Evolutionary conservation across 495 filamentous ascomycete genomes (phyloP), one percentile per base, ranked within the genome.

Genomic region (Neurospora sp.): DNA sequence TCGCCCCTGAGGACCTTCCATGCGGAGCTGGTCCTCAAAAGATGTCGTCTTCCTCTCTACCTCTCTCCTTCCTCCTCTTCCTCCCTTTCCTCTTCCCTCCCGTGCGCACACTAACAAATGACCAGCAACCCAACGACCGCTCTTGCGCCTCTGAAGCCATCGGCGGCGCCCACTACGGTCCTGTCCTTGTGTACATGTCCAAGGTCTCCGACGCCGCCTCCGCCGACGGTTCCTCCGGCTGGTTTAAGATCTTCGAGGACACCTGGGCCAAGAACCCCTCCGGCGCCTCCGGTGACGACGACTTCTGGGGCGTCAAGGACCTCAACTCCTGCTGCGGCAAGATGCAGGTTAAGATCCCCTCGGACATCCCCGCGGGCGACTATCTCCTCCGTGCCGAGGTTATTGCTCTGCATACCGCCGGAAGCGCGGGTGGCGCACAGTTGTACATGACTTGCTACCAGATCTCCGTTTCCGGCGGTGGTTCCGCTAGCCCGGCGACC

Each of bases 181-280:
- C 84, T 18, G 84, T 89, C 3, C 79, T 85, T 40, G 85, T 84
- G 7, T 89, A 89, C 82, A 82, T 89, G 75, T 79, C 82, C 74
- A 84, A 85, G 70, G 88, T 89, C 14, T 20, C 76, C 22, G 84
- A 88, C 74, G 84, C 88, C 4, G 77, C 81, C 18, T 81, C 79
- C 10, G 86, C 85, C 35, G 80, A 82, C 74, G 84, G 84, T 5
- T 78, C 79, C 1, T 70, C 79, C 1, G 77, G 82, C 5, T 88
- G 86, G 87, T 86, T 85, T 78, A 88, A 88, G 81, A 78, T 86
- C 76, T 87, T 81, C 79, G 79, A 83, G 68, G 83, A 86, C 72
- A 80, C 81, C 45, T 86, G 85, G 83, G 82, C 79, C 37, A 78
- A 79, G 75, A 83, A 81, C 59, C 42, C 81, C 9, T 35, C 73